phyloP scores from a whole-genome alignment of 768 basidiomycete genomes.

The Leccinellum albellum region DNA sequence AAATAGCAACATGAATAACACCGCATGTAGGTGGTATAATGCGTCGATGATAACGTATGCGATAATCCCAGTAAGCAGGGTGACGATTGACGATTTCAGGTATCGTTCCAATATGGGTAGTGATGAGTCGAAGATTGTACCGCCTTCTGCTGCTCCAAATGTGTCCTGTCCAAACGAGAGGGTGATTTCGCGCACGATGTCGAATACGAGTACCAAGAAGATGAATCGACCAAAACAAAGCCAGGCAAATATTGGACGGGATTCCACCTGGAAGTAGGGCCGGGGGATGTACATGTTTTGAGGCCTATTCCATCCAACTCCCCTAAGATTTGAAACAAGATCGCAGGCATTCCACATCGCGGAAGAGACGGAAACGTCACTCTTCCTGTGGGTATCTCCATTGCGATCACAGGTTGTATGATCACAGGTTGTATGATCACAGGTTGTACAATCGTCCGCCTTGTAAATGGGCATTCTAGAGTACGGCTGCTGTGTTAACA shows the following conservation, averaged over 20 bases:
- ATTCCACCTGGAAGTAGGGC: constrained; percentile 15
- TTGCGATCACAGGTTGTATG: not conserved
- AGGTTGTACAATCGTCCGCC: not conserved
- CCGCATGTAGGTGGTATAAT: constrained; percentile 39
- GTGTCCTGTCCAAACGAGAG: constrained; percentile 37
- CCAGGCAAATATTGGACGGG: constrained; percentile 15
- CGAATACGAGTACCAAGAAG: constrained; percentile 4
- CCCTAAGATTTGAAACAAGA: constrained; percentile 22
- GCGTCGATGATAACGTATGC: constrained; percentile 45
- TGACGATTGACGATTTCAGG: constrained; percentile 42
- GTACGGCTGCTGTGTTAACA: constrained; percentile 11
- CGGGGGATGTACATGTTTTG: constrained; percentile 11
- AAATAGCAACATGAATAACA: constrained; percentile 45
- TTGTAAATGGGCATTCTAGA: constrained; percentile 9
- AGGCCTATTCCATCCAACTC: constrained; percentile 27
- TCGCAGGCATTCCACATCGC: constrained; percentile 30
- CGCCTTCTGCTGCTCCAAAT: constrained; percentile 33
- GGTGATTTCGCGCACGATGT: not conserved
- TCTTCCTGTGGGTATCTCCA: not conserved
- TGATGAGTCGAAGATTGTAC: constrained; percentile 36
- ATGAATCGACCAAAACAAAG: constrained; percentile 12
- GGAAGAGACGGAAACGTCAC: not conserved
- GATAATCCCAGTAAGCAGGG: constrained; percentile 39
- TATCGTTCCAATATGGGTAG: constrained; percentile 33
- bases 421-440: too few species aligned